These are phyloP conservation scores for Pachysandra terminalis DNA, from an alignment of 164 flowering plant genomes.

Conservation along the genomic window DNA sequence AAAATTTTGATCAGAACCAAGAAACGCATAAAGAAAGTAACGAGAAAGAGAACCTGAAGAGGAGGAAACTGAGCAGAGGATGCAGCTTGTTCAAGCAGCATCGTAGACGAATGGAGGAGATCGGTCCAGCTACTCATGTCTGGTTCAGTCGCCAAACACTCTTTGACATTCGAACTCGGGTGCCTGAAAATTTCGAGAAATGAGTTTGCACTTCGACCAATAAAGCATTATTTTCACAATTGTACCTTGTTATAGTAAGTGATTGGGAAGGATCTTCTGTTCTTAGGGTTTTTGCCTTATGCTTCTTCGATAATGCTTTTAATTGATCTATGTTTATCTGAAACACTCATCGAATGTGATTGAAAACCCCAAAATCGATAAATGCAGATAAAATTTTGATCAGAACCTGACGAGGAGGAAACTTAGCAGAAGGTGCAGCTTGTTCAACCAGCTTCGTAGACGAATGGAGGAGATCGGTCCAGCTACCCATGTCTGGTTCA, in stretches of 20 bases:
- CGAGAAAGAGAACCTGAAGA: too few relatives aligned
- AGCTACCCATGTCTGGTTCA: conserved; percentile 70
- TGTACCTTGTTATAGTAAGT: conserved; percentile 87
- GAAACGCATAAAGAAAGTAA: too few relatives aligned
- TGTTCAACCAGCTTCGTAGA: conserved; percentile 94
- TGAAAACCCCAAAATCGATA: conserved; percentile 3
- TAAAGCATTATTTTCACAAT: not conserved
- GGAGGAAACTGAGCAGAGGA: too few relatives aligned
- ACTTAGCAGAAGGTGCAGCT: conserved; percentile 89
- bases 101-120: too few relatives aligned
- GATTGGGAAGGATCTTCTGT: conserved; percentile 85
- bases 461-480: conserved; percentile 92
- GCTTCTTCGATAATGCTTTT: conserved; percentile 91
- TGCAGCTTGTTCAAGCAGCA: too few relatives aligned
- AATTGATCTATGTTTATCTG: conserved; percentile 94
- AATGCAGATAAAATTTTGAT: not conserved
- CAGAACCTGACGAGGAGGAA: conserved; percentile 90
- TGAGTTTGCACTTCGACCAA: not conserved
- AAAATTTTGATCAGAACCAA: too few relatives aligned
- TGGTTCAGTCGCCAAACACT: too few relatives aligned
- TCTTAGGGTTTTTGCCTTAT: conserved; percentile 78
- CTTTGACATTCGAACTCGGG: not conserved
- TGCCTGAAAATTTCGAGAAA: not conserved
- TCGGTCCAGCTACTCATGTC: too few relatives aligned
- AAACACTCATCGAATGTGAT: conserved; percentile 4